A percentile compares a stretch with the other conserved stretches of the same genome.
Evolutionary conservation across 306 rosid species (phyloP).

Genomic region (Trifolium fragiferum): DNA sequence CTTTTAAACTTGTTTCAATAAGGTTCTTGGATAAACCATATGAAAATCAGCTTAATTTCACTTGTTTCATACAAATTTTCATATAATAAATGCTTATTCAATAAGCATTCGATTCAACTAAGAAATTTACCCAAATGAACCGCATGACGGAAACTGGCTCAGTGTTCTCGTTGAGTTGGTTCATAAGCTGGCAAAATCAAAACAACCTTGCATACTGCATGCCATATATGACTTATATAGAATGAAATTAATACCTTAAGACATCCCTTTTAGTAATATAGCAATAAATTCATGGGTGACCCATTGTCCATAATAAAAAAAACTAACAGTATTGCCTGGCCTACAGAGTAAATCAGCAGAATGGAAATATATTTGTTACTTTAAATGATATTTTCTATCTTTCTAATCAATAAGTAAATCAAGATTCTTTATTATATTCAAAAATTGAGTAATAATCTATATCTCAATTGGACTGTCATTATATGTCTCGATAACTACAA

Average conservation of each 20-base stretch:
- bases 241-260: not conserved
- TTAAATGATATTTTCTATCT: conserved; percentile 9
- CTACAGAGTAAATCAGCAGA: conserved; percentile 5
- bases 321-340: not conserved
- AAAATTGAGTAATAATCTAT: not conserved
- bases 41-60: not conserved
- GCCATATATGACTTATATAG: not conserved
- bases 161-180: not conserved
- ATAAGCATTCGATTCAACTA: not conserved
- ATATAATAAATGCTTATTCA: not conserved
- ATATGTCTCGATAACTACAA: conserved; percentile 2
- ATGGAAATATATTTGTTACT: not conserved
- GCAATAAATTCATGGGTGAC: conserved; percentile 16
- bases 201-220: conserved; percentile 2
- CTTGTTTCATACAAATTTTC: not conserved
- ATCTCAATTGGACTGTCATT: conserved; percentile 21
- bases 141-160: not conserved
- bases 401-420: not conserved
- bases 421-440: conserved; percentile 13
- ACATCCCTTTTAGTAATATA: not conserved
- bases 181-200: not conserved
- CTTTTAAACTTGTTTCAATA: not conserved
- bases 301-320: conserved; percentile 9
- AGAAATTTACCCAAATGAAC: not conserved
- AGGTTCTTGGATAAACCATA: not conserved